Evolutionary conservation across 352 stramenopile species (phyloP).

Genomic region (Phytophthora melonis): DNA sequence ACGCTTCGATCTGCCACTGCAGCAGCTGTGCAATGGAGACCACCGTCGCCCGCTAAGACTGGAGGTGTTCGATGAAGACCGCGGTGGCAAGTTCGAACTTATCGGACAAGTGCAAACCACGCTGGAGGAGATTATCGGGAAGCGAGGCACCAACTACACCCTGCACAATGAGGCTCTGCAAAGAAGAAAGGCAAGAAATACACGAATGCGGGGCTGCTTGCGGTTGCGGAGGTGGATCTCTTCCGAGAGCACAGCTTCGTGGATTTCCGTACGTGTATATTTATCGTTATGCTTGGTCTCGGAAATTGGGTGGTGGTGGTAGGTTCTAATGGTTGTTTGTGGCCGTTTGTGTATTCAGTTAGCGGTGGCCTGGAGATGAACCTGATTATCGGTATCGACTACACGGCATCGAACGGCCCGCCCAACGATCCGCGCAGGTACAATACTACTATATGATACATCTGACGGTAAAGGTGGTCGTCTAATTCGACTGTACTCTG

Average conservation of each 20-base stretch:
- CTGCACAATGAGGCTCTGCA: constrained; percentile 67
- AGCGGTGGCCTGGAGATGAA: constrained; percentile 90
- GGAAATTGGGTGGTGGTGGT: neutral
- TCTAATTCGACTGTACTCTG: neutral
- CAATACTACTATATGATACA: neutral
- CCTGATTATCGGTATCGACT: constrained; percentile 78
- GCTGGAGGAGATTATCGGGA: constrained; percentile 66
- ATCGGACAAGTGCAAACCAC: constrained; percentile 75
- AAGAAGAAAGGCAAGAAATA: constrained; percentile 80
- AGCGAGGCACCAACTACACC: constrained; percentile 59
- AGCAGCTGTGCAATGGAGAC: constrained; percentile 85
- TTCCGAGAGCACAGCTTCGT: constrained; percentile 65
- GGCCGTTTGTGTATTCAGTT: constrained; percentile 38
- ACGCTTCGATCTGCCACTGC: constrained; percentile 60
- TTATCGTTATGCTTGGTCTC: neutral
- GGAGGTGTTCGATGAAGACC: constrained; percentile 88
- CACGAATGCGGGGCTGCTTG: constrained; percentile 64
- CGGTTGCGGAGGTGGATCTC: constrained; percentile 47
- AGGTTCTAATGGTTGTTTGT: constrained; percentile 13
- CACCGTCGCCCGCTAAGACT: constrained; percentile 70
- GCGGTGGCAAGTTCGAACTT: constrained; percentile 65
- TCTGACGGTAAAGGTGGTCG: neutral
- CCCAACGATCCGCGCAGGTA: constrained; percentile 57
- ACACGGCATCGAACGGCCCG: constrained; percentile 76
- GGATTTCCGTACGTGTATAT: constrained; percentile 59